Conservation (phyloP, 352 stramenopile genomes). For the Globisporangium carolinianum region DNA sequence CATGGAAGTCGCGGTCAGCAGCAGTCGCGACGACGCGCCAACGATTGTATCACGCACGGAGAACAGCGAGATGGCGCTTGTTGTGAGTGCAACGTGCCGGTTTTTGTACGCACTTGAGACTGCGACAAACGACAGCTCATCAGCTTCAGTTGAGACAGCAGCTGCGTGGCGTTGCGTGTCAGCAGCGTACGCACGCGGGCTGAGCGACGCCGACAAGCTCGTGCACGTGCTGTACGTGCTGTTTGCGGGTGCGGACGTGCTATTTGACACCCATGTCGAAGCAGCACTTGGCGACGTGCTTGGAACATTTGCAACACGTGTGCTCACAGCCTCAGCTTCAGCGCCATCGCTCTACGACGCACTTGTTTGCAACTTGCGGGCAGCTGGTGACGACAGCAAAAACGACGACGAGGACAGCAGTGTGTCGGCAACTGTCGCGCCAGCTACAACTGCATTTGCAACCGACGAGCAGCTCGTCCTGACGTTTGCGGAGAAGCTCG, state of each 20-base stretch:
- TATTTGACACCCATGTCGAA: conserved; percentile 65
- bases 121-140: background rate
- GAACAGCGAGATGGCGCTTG: conserved; percentile 65
- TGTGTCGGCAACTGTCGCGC: background rate
- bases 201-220: conserved; percentile 58
- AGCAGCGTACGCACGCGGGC: conserved; percentile 2
- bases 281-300: conserved; percentile 40
- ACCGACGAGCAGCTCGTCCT: conserved; percentile 47
- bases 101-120: conserved; percentile 57
- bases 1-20: conserved; percentile 40
- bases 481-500: conserved; percentile 59
- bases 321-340: conserved; percentile 13
- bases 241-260: conserved; percentile 59
- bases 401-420: conserved; percentile 10
- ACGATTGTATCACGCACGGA: conserved; percentile 22
- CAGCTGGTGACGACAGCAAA: conserved; percentile 19
- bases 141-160: background rate
- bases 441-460: conserved; percentile 20
- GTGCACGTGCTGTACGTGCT: conserved; percentile 73
- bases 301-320: conserved; percentile 29
- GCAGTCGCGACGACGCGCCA: conserved; percentile 10
- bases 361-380: conserved; percentile 41
- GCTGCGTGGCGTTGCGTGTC: background rate
- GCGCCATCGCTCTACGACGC: conserved; percentile 33
- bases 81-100: conserved; percentile 57